Percentiles rank a stretch among this genome's conserved stretches.
Conservation (phyloP, 73 alveolate genomes). For the Paramecium sexaurelia region DNA sequence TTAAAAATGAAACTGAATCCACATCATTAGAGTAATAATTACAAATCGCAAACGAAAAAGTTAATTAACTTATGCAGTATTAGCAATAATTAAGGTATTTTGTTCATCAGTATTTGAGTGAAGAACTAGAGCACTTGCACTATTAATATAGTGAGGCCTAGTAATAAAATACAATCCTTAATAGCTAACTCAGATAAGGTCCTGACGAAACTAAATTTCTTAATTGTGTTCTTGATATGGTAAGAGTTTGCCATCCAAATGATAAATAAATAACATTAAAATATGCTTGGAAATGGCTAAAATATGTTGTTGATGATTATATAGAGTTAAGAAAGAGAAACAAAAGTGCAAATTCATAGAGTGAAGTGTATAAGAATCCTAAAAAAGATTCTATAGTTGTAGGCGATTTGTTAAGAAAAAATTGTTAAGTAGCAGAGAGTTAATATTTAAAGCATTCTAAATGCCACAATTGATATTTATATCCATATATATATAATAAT, state of each 20-base stretch:
- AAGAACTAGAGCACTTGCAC: constrained; percentile 46
- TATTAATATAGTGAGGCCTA: background rate
- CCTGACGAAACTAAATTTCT: background rate
- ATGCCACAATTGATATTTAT: constrained; percentile 23
- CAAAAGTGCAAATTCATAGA: background rate
- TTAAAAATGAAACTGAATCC: constrained; percentile 23
- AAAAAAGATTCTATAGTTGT: constrained; percentile 23
- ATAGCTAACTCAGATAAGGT: background rate
- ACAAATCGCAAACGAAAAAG: constrained; percentile 40
- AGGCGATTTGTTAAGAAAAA: constrained; percentile 35
- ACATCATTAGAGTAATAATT: constrained; percentile 1
- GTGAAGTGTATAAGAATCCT: constrained; percentile 21
- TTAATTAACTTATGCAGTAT: background rate
- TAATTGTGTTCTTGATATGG: constrained; percentile 54
- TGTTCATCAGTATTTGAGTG: background rate
- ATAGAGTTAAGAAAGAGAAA: background rate
- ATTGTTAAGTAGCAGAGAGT: constrained; percentile 10
- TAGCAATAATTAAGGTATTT: constrained; percentile 44
- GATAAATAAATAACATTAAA: constrained; percentile 12
- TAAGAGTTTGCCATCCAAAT: constrained; percentile 2
- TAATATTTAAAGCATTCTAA: constrained; percentile 41
- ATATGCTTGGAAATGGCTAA: constrained; percentile 57
- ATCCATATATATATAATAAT: background rate
- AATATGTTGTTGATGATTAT: constrained; percentile 34
- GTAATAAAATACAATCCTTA: background rate